Percentiles rank a stretch among this genome's conserved stretches.
Evolutionary conservation across 106 monocot species (phyloP).

Genomic region (Apostasia ramifera): DNA sequence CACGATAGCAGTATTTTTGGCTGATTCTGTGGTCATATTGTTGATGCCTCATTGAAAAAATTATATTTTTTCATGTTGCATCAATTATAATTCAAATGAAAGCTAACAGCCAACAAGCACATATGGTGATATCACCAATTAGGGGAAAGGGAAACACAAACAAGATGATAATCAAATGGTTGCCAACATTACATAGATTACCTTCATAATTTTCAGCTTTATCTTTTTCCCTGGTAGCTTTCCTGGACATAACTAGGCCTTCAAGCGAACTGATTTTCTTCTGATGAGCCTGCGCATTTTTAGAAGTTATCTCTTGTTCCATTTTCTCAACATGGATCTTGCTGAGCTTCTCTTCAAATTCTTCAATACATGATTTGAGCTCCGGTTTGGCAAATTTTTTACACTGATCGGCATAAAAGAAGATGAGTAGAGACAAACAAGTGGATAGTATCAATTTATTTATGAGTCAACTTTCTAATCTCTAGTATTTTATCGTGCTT

Average conservation of each 20-base stretch:
- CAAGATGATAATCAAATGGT: not conserved
- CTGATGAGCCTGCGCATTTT: constrained; percentile 65
- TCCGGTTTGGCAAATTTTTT: constrained; percentile 95
- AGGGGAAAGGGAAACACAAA: not conserved
- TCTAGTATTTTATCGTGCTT: not conserved
- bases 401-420: constrained; percentile 34
- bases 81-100: no score
- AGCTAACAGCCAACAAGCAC: no score
- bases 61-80: not conserved
- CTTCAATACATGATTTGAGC: constrained; percentile 71
- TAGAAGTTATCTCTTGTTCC: constrained; percentile 73
- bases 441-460: not conserved
- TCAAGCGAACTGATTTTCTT: constrained; percentile 47
- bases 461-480: not conserved
- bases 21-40: not conserved
- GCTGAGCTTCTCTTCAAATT: constrained; percentile 88
- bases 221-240: constrained; percentile 3
- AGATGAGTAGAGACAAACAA: constrained; percentile 1
- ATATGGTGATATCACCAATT: no score
- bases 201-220: constrained; percentile 41
- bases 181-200: constrained; percentile 13
- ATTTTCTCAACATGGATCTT: constrained; percentile 74
- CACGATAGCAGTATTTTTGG: no score
- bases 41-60: not conserved
- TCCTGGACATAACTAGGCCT: constrained; percentile 18